Evolutionary conservation across 257 asterid species (phyloP).

Genomic region (Cordia subcordata): DNA sequence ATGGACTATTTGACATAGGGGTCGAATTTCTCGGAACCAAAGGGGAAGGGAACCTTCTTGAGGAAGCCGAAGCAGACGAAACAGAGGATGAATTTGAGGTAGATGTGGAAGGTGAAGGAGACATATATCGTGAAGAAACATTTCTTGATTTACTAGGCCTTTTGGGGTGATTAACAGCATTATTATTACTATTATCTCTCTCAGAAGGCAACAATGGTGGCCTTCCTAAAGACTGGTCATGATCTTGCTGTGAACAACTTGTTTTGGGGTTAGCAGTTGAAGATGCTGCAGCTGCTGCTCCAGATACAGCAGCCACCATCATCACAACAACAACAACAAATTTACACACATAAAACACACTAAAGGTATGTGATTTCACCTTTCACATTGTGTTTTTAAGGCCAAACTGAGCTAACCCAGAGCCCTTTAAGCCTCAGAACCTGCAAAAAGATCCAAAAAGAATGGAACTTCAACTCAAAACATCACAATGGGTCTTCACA

Average conservation of each 20-base stretch:
- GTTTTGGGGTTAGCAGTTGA: conserved; percentile 39
- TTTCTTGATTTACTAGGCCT: conserved; percentile 63
- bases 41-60: conserved; percentile 80
- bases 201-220: conserved; percentile 69
- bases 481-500: conserved; percentile 24
- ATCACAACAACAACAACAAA: conserved; percentile 30
- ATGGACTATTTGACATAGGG: conserved; percentile 36
- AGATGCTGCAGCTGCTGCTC: conserved; percentile 68
- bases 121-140: conserved; percentile 82
- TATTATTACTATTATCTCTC: conserved; percentile 47
- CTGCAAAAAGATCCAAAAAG: conserved; percentile 53
- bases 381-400: conserved; percentile 47
- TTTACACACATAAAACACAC: conserved; percentile 21
- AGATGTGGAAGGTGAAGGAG: conserved; percentile 80
- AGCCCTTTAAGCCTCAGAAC: conserved; percentile 28
- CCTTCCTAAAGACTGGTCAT: conserved; percentile 34
- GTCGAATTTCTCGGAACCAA: conserved; percentile 53
- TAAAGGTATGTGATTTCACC: conserved; percentile 24
- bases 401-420: conserved; percentile 33
- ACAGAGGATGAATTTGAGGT: conserved; percentile 68
- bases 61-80: conserved; percentile 57
- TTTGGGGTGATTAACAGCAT: conserved; percentile 49
- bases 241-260: conserved; percentile 7
- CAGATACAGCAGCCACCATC: conserved; percentile 91
- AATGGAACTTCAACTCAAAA: conserved; percentile 45